Percentiles rank a stretch among this genome's conserved stretches.
These are phyloP conservation scores for Xylariaceae sp. DNA, from an alignment of 2,329 filamentous ascomycete species.

Conservation along the genomic window DNA sequence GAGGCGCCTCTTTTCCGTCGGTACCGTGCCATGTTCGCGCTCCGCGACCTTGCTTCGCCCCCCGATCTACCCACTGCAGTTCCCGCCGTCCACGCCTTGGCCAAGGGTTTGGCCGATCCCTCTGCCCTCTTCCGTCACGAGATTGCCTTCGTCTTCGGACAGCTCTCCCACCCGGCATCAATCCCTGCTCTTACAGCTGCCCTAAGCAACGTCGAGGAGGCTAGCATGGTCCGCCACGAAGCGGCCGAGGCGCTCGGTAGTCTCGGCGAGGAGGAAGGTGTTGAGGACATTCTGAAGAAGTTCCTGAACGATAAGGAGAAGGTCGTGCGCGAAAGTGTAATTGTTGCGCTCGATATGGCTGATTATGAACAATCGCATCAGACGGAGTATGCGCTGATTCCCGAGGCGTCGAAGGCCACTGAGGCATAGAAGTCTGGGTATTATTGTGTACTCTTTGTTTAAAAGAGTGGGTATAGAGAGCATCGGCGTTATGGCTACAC, in stretches of 20 bases:
- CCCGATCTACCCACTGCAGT: constrained; percentile 85
- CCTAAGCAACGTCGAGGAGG: constrained; percentile 73
- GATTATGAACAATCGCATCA: constrained; percentile 90
- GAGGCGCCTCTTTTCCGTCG: constrained; percentile 77
- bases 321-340: constrained; percentile 89
- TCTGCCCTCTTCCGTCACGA: constrained; percentile 96
- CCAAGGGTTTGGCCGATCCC: constrained; percentile 75
- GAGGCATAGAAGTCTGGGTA: constrained; percentile 25
- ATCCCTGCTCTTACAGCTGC: constrained; percentile 81
- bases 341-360: constrained; percentile 96
- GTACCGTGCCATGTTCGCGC: constrained; percentile 96
- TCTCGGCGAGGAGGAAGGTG: constrained; percentile 86
- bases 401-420: constrained; percentile 47
- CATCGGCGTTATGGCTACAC: constrained; percentile 21
- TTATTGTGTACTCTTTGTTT: not conserved
- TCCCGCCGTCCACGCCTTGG: constrained; percentile 79
- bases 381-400: constrained; percentile 87
- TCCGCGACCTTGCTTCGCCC: constrained; percentile 90
- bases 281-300: constrained; percentile 75
- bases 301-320: constrained; percentile 89
- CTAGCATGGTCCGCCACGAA: constrained; percentile 95
- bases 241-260: constrained; percentile 94
- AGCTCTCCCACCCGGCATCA: constrained; percentile 92
- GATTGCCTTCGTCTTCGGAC: constrained; percentile 96
- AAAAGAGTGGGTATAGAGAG: constrained; percentile 10